Evolutionary conservation across 768 basidiomycete species (phyloP).

Genomic region (Crassisporium funariophilum): DNA sequence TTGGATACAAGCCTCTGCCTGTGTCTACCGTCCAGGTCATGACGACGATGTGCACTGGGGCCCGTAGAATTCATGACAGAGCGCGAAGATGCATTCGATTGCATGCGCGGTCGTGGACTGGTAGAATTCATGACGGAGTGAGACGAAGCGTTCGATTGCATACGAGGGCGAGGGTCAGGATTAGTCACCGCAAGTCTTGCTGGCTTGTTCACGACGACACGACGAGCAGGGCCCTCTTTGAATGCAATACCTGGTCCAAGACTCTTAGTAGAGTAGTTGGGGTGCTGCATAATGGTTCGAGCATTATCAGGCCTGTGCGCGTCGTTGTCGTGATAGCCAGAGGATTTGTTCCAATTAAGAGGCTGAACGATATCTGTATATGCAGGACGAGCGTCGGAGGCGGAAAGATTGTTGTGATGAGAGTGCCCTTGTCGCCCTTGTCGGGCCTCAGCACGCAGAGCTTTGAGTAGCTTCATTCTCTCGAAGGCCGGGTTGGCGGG

Average conservation of each 20-base stretch:
- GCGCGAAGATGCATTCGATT: neutral
- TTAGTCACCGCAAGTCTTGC: no score
- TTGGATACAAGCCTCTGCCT: no score
- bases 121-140: neutral
- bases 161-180: neutral
- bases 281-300: conserved; percentile 1
- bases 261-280: conserved; percentile 13
- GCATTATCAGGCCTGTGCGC: no score
- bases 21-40: no score
- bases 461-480: neutral
- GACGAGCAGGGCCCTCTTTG: neutral
- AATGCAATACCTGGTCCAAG: conserved; percentile 6
- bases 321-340: neutral
- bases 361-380: neutral
- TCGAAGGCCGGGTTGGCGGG: neutral
- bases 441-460: neutral
- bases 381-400: neutral
- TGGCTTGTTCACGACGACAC: neutral
- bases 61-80: neutral
- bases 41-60: neutral
- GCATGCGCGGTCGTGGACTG: neutral
- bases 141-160: neutral
- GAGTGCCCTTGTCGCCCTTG: neutral
- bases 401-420: neutral
- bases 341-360: neutral